Percentiles rank a stretch among this genome's conserved stretches.
These are phyloP conservation scores for Sporisorium sorghi DNA, from an alignment of 1,284 basidiomycete species.

Conservation along the genomic window DNA sequence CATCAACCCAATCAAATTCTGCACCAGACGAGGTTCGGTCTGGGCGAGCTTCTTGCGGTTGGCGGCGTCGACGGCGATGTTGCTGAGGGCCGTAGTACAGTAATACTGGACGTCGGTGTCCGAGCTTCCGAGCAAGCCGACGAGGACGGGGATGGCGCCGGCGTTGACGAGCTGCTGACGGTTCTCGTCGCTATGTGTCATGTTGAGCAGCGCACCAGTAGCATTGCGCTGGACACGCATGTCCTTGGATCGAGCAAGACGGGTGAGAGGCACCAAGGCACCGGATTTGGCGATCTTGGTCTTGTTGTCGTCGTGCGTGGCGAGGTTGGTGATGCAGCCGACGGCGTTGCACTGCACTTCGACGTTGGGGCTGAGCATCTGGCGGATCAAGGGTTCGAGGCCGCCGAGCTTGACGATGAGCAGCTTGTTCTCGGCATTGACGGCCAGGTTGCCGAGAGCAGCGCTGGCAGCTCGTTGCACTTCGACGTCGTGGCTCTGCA, in stretches of 20 bases:
- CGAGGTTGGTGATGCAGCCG: slow-evolving; percentile 98
- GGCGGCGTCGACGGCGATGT: slow-evolving; percentile 79
- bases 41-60: slow-evolving; percentile 96
- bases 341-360: slow-evolving; percentile 99
- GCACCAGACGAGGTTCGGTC: slow-evolving; percentile 93
- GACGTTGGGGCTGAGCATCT: slow-evolving; percentile 99
- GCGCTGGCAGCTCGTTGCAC: slow-evolving; percentile 98
- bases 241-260: slow-evolving; percentile 96
- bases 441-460: slow-evolving; percentile 97
- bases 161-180: slow-evolving; percentile 98
- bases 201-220: slow-evolving; percentile 96
- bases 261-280: slow-evolving; percentile 93
- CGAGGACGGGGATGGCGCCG: slow-evolving; percentile 96
- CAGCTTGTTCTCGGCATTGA: slow-evolving; percentile 99
- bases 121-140: slow-evolving; percentile 91
- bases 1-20: slow-evolving; percentile 95
- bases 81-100: slow-evolving; percentile 97
- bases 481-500: slow-evolving; percentile 97
- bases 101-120: slow-evolving; percentile 99
- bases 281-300: slow-evolving; percentile 99
- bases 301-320: slow-evolving; percentile 99
- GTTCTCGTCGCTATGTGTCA: slow-evolving; percentile 98
- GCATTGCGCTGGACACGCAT: slow-evolving; percentile 99
- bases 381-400: slow-evolving; percentile 95
- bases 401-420: slow-evolving; percentile 98